These are phyloP conservation scores for Kwoniella sp. DNA, from an alignment of 768 basidiomycete genomes.

Conservation along the genomic window DNA sequence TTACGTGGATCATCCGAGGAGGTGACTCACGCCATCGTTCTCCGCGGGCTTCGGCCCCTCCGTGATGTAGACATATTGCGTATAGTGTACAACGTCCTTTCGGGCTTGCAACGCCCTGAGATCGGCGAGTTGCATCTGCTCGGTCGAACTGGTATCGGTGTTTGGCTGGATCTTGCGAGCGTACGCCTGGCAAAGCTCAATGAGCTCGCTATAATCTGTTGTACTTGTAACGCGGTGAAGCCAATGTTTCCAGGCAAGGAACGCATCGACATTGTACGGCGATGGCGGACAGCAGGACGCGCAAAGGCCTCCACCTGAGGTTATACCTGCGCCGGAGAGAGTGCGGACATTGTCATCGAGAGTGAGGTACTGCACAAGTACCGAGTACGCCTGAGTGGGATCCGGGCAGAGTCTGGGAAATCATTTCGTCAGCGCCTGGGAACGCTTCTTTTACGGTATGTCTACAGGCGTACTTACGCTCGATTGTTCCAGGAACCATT, in stretches of 20 bases:
- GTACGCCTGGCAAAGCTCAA: conserved; percentile 8
- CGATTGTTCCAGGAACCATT: conserved; percentile 12
- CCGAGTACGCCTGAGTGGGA: conserved; percentile 21
- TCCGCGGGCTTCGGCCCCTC: conserved; percentile 3
- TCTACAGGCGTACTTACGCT: conserved; percentile 6
- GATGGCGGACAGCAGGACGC: conserved; percentile 27
- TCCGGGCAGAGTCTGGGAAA: conserved; percentile 26
- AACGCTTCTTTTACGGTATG: neutral
- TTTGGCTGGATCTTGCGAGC: neutral
- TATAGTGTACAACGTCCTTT: conserved; percentile 21
- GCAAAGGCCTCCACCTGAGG: conserved; percentile 30
- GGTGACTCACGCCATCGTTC: conserved; percentile 5
- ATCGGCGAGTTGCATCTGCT: conserved; percentile 28
- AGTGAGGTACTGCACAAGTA: conserved; percentile 16
- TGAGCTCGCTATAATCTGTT: conserved; percentile 12
- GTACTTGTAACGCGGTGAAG: conserved; percentile 1
- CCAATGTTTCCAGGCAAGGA: conserved; percentile 22
- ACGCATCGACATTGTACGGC: conserved; percentile 11
- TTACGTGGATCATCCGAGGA: too few relatives aligned
- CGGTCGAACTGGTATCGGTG: conserved; percentile 7
- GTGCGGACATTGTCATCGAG: conserved; percentile 20
- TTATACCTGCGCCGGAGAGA: conserved; percentile 16
- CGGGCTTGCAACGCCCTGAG: conserved; percentile 18
- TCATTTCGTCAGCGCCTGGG: neutral
- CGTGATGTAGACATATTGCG: conserved; percentile 29